These are phyloP conservation scores for Fagopyrum homotropicum DNA, from an alignment of 148 eudicot genomes.

Conservation along the genomic window DNA sequence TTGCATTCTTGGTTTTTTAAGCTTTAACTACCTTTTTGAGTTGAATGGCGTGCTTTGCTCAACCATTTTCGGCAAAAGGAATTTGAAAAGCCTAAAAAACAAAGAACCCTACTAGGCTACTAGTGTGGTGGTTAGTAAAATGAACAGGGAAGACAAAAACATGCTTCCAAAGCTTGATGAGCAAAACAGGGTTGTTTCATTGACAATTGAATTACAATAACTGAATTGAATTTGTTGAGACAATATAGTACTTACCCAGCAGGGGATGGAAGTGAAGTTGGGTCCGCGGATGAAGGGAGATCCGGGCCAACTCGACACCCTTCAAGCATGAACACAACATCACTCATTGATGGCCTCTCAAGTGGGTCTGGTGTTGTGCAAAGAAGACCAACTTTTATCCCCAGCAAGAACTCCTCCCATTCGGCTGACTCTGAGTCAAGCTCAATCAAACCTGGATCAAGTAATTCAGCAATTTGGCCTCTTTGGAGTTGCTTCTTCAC, in stretches of 20 bases:
- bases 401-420: slow-evolving; percentile 78
- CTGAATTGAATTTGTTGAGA: not conserved
- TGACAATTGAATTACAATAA: not conserved
- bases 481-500: slow-evolving; percentile 62
- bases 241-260: not conserved
- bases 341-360: slow-evolving; percentile 56
- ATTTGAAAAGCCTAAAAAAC: not conserved
- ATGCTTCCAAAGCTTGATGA: not conserved
- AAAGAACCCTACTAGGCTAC: not conserved
- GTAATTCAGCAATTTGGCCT: slow-evolving; percentile 55
- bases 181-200: not conserved
- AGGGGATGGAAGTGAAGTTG: slow-evolving; percentile 54
- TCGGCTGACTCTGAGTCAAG: slow-evolving; percentile 79
- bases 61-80: not conserved
- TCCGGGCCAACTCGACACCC: slow-evolving; percentile 74
- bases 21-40: not conserved
- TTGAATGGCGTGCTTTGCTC: slow-evolving; percentile 6
- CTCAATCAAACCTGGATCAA: slow-evolving; percentile 68
- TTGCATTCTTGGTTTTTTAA: not conserved
- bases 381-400: slow-evolving; percentile 59
- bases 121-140: not conserved
- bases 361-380: slow-evolving; percentile 58
- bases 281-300: slow-evolving; percentile 60
- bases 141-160: not conserved
- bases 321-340: slow-evolving; percentile 72